Conservation (phyloP, 2,329 filamentous ascomycete species). For the Xylaria multiplex region DNA sequence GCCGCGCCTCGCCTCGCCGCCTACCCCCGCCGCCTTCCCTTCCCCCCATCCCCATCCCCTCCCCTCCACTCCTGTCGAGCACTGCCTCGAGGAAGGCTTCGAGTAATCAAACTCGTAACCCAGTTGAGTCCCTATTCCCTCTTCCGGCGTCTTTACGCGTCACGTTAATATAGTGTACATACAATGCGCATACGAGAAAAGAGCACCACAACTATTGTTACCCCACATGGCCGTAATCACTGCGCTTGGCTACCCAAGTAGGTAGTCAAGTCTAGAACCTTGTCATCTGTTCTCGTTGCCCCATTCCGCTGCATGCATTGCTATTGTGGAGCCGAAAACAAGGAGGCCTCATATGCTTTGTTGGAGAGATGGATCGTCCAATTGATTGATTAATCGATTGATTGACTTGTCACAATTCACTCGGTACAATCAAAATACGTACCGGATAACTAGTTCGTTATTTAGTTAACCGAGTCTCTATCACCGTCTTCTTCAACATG, state of each 20-base stretch:
- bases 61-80: no score
- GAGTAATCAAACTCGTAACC: not conserved
- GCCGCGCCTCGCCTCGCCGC: slow-evolving; percentile 10
- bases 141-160: no score
- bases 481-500: no score
- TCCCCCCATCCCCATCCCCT: no score
- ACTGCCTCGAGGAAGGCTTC: not conserved
- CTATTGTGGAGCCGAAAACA: slow-evolving; percentile 6
- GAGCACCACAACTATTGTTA: not conserved
- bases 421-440: no score
- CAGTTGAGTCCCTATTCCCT: slow-evolving; percentile 3
- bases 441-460: no score
- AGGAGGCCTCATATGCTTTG: not conserved
- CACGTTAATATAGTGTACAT: no score
- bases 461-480: no score
- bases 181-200: not conserved
- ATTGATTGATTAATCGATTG: slow-evolving; percentile 14
- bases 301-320: slow-evolving; percentile 11
- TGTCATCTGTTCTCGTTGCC: not conserved
- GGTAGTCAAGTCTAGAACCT: no score
- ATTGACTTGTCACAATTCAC: slow-evolving; percentile 25
- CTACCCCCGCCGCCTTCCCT: no score
- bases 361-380: not conserved
- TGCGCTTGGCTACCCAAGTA: no score
- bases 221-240: not conserved